Evolutionary conservation across 192 early-diverging fungal species (phyloP), one percentile per base, ranked within the genome.

Genomic region (Helicostylum pulchrum): DNA sequence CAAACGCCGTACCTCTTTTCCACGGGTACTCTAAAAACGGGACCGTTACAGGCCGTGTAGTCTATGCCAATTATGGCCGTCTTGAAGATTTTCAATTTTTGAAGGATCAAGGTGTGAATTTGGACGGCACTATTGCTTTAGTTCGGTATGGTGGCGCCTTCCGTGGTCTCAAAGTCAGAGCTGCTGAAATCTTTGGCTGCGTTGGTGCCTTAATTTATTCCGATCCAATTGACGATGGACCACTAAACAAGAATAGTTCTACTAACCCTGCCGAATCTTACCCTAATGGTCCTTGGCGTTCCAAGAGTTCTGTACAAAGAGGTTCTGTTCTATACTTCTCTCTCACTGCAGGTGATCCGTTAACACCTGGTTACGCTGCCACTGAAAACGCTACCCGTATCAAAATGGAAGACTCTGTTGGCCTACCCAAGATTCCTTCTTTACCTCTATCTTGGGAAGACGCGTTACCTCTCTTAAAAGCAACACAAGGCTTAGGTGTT

Each of bases 31-130:
- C 85, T 20, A 80, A 78, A 11, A 74, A 79, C 17, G 86, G 85
- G 20, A 82, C 82, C 34, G 80, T 83, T 15, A 83, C 81, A 17
- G 83, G 78, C 1, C 75, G 66, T 52, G 62, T 89, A 2, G 79
- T 89, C 4, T 89, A 89, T 68, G 87, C 85, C 17, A 85, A 88
- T 70, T 89, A 86, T 62, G 86, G 87, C 62, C 58, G 70, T 19
- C 44, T 67, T 8, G 74, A 78, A 62, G 87, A 89, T 73, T 88
- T 86, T 64, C 56, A 64, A 30, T 72, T 62, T 4, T 76, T 89
- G 14, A 54, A 59, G 31, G 58, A 54, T 8, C 62, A 62, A 32
- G 82, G 83, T 1, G 70, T 89, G 20, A 70, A 66, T 36, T 56
- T 87, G 11, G 62, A 67, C 7, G 85, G 75, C 42, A 76, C 71